phyloP scores from a whole-genome alignment of 352 stramenopile genomes.

The Phytophthora chlamydospora region DNA sequence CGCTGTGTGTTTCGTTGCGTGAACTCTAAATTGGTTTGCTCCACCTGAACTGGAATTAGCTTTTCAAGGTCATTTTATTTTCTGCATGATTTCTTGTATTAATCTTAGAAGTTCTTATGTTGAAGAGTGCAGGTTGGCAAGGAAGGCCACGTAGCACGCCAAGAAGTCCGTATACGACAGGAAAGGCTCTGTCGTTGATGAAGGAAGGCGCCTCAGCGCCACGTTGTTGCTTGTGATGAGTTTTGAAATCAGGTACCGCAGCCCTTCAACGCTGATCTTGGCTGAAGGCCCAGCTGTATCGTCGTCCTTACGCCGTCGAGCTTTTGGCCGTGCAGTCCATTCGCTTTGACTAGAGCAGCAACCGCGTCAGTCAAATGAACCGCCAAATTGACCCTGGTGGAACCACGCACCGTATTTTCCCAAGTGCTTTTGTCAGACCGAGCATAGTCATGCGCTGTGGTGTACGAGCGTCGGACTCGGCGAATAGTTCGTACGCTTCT shows the following conservation, averaged over 20 bases:
- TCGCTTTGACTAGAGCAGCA: constrained; percentile 15
- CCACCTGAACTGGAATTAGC: constrained; percentile 13
- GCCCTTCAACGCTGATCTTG: constrained; percentile 31
- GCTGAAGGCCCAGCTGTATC: not conserved
- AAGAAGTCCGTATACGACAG: constrained; percentile 77
- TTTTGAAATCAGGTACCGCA: constrained; percentile 49
- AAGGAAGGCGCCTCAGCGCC: constrained; percentile 33
- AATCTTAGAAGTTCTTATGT: constrained; percentile 6
- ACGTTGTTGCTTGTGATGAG: constrained; percentile 45
- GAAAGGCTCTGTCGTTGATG: constrained; percentile 40
- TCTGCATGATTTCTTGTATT: not conserved
- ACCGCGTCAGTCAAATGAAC: not conserved
- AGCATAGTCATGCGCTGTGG: constrained; percentile 50
- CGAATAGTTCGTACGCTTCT: constrained; percentile 56
- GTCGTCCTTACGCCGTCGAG: not conserved
- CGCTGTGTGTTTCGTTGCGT: constrained; percentile 7
- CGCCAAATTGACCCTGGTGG: not conserved
- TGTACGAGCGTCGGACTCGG: constrained; percentile 19
- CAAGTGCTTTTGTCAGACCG: constrained; percentile 51
- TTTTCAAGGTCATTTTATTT: constrained; percentile 24
- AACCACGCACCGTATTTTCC: constrained; percentile 44
- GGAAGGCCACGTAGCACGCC: constrained; percentile 56
- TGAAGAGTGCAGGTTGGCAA: constrained; percentile 34
- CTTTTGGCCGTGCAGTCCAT: constrained; percentile 1
- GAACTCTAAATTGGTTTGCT: constrained; percentile 20